These are phyloP conservation scores for Rosa multiflora DNA, from an alignment of 306 rosid species.

Conservation along the genomic window DNA sequence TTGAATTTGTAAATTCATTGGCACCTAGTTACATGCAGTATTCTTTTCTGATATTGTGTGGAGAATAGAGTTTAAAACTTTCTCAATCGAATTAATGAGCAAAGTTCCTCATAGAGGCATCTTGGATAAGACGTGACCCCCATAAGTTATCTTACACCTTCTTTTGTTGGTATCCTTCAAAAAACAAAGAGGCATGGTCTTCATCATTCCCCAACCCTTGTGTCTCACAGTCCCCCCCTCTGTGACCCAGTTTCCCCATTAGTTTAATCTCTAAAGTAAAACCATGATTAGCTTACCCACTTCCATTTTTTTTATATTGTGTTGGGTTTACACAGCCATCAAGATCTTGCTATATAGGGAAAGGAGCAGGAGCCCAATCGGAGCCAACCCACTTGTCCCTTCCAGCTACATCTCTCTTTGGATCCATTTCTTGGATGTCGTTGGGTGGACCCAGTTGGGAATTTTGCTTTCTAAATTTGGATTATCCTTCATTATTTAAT, in stretches of 20 bases:
- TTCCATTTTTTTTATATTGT: neutral
- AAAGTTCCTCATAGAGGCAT: neutral
- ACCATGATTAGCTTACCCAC: neutral
- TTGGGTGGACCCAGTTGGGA: constrained; percentile 17
- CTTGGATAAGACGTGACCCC: constrained; percentile 44
- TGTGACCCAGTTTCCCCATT: neutral
- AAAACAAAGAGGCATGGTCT: neutral
- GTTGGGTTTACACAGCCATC: neutral
- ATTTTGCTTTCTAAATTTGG: constrained; percentile 5
- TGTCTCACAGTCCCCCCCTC: neutral
- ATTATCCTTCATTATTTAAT: neutral
- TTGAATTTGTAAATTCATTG: neutral
- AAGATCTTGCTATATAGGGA: constrained; percentile 14
- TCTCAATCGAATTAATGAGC: neutral
- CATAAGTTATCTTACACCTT: constrained; percentile 29
- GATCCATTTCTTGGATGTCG: constrained; percentile 19
- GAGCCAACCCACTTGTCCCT: neutral
- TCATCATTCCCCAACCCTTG: neutral
- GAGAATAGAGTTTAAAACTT: neutral
- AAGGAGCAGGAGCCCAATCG: constrained; percentile 19
- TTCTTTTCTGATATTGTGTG: neutral
- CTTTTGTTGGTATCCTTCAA: constrained; percentile 20
- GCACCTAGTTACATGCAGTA: neutral
- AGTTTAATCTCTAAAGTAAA: neutral
- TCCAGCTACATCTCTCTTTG: neutral